phyloP scores from a whole-genome alignment of 2,329 filamentous ascomycete genomes.

The Talaromyces sp. region DNA sequence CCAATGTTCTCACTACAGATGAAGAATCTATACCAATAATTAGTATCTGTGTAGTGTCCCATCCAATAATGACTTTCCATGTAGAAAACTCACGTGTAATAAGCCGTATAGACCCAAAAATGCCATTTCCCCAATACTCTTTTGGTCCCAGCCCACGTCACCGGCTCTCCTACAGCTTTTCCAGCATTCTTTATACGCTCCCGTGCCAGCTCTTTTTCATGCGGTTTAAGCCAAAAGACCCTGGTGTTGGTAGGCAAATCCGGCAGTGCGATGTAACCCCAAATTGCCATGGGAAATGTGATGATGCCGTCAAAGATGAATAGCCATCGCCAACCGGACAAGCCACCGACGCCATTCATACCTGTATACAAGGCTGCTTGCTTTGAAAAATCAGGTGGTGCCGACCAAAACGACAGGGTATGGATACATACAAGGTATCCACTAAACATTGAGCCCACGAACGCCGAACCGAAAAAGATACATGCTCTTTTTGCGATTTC shows the following conservation, averaged over 20 bases:
- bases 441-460: constrained; percentile 36
- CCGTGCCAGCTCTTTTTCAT: constrained; percentile 5
- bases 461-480: constrained; percentile 34
- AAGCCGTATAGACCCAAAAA: constrained; percentile 14
- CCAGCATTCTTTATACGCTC: constrained; percentile 9
- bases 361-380: constrained; percentile 13
- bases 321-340: constrained; percentile 36
- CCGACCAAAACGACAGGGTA: background rate
- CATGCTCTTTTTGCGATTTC: constrained; percentile 38
- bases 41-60: background rate
- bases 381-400: background rate
- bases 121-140: constrained; percentile 11
- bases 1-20: constrained; percentile 16
- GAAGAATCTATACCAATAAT: constrained; percentile 1
- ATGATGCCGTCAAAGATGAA: constrained; percentile 27
- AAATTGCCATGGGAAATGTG: constrained; percentile 15
- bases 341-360: constrained; percentile 20
- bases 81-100: constrained; percentile 8
- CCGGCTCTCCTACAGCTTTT: constrained; percentile 2
- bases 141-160: constrained; percentile 9
- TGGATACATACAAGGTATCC: constrained; percentile 27
- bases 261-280: constrained; percentile 12
- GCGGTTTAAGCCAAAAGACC: constrained; percentile 2
- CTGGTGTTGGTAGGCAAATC: constrained; percentile 13
- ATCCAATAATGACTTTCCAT: background rate